Conservation (phyloP, 257 asterid genomes). For the Lantana camara region DNA sequence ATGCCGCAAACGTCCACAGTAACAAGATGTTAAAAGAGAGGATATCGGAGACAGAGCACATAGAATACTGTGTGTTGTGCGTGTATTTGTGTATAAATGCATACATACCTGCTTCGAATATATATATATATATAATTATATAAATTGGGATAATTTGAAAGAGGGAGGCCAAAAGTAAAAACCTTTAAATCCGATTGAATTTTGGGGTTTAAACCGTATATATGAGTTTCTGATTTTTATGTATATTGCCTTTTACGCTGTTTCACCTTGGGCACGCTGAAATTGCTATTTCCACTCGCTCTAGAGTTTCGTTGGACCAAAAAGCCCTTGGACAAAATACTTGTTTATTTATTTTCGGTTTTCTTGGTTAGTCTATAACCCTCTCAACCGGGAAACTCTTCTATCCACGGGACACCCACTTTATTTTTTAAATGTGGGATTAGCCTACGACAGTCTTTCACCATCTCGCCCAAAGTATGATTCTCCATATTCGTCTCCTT, state of each 20-base stretch:
- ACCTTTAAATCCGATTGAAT: background rate
- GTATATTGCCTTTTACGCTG: background rate
- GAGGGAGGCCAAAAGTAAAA: constrained; percentile 1
- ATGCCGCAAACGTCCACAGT: background rate
- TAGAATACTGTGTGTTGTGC: constrained; percentile 4
- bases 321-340: background rate
- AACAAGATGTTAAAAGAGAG: constrained; percentile 7
- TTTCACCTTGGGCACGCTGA: background rate
- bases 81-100: background rate
- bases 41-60: constrained; percentile 8
- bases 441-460: no score
- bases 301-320: background rate
- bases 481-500: no score
- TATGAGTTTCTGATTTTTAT: background rate
- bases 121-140: constrained; percentile 7
- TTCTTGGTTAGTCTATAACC: no score
- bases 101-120: constrained; percentile 27
- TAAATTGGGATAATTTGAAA: constrained; percentile 15
- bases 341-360: background rate
- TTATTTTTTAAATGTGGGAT: no score
- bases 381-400: no score
- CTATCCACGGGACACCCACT: no score
- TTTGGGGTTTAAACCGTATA: constrained; percentile 5
- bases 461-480: no score
- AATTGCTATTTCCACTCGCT: constrained; percentile 34